Percentiles rank a stretch among this genome's conserved stretches.
phyloP scores from a whole-genome alignment of 768 basidiomycete genomes.

The Cystofilobasidium macerans region DNA sequence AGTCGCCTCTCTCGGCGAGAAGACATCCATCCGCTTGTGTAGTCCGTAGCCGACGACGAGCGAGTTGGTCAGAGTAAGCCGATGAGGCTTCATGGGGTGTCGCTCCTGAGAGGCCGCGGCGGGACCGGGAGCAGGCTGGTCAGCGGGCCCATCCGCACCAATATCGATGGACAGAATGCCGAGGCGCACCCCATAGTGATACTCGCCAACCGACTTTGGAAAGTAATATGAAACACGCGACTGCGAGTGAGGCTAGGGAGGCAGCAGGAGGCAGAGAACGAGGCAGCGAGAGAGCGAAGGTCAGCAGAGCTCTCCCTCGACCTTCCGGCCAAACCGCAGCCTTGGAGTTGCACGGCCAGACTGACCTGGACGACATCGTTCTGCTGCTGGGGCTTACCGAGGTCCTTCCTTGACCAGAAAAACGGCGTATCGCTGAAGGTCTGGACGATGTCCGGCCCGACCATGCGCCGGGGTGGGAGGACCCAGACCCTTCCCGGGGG shows the following conservation, averaged over 20 bases:
- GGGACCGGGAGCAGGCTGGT: neutral
- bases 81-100: constrained; percentile 97
- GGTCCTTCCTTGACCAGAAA: constrained; percentile 35
- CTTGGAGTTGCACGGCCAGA: too few relatives aligned
- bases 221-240: constrained; percentile 94
- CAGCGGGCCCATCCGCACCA: neutral
- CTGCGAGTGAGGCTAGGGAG: constrained; percentile 57
- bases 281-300: neutral
- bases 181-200: constrained; percentile 80
- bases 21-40: constrained; percentile 90
- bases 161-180: neutral
- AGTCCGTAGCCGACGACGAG: constrained; percentile 92
- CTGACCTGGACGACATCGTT: constrained; percentile 35
- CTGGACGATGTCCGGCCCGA: constrained; percentile 20
- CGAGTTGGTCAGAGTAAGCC: constrained; percentile 88
- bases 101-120: constrained; percentile 54
- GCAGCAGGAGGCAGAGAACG: neutral
- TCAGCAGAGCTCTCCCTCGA: neutral
- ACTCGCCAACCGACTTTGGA: constrained; percentile 82
- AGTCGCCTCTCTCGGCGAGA: constrained; percentile 77
- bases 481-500: neutral
- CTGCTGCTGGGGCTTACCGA: constrained; percentile 32
- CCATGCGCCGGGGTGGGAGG: constrained; percentile 8
- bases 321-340: too few relatives aligned
- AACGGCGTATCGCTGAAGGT: constrained; percentile 40